Evolutionary conservation across 1,139 yeast genomes (phyloP), one percentile per base, ranked within the genome.

Genomic region (Pichia kudriavzevii): DNA sequence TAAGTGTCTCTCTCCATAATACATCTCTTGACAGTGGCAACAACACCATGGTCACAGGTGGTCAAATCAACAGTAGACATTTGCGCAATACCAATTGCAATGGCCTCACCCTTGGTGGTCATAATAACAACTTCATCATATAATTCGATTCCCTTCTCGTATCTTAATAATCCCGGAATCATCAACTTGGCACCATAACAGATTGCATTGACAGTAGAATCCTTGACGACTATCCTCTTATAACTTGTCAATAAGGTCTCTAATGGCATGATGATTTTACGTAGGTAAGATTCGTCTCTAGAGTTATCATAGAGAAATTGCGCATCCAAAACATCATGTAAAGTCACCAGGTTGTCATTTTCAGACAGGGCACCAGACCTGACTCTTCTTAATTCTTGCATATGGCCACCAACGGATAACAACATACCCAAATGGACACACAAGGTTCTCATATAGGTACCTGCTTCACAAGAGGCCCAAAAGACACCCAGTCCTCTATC

Each of bases 401-500:
- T 91, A 67, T 91, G 98, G 52, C 97, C 98, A 61, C 98, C 98
- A 52, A 87, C 97, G 53, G 97, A 96, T 50, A 91, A 72, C 44
- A 91, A 72, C 95, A 91, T 88, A 69, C 98, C 98, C 57, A 91
- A 70, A 64, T 91, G 98, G 43, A 91, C 98, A 79, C 98, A 91
- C 55, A 91, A 70, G 37, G 98, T 91, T 76, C 98, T 83, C 95
- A 91, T 91, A 67, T 91, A 91, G 46, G 98, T 91, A 65, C 98
- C 98, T 44, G 98, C 98, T 71, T 91, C 98, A 75, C 98, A 91
- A 31, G 94, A 82, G 42, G 97, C 97, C 98, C 98, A 91, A 71
- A 91, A 91, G 26, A 91, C 97, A 67, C 95, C 95, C 48, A 91
- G 73, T 53, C 93, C 93, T 65, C 97, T 81, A 66, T 91, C 88